These are phyloP conservation scores for Aspergillus sp. DNA, from an alignment of 2,329 filamentous ascomycete species.

Conservation along the genomic window DNA sequence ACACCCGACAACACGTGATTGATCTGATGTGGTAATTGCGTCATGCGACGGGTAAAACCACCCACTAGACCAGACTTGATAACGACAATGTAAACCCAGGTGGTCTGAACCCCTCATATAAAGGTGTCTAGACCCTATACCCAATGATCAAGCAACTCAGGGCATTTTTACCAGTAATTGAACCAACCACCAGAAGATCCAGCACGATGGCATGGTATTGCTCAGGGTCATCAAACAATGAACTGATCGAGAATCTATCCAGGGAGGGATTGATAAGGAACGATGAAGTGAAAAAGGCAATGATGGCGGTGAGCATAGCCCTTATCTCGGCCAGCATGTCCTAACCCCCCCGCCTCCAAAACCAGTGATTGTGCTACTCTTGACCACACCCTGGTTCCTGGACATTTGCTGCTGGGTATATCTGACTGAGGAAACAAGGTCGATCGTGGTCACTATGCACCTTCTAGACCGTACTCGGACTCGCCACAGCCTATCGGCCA, in stretches of 20 bases:
- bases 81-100: background rate
- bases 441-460: constrained; percentile 83
- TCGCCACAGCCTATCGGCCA: constrained; percentile 68
- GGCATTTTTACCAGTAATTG: background rate
- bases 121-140: background rate
- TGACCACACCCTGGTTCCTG: background rate
- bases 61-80: background rate
- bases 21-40: background rate
- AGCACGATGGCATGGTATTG: constrained; percentile 83
- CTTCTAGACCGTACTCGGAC: constrained; percentile 69
- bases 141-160: background rate
- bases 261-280: constrained; percentile 71
- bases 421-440: constrained; percentile 55
- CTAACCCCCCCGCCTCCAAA: too few relatives aligned
- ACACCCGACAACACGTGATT: background rate
- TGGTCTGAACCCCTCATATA: background rate
- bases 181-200: constrained; percentile 11
- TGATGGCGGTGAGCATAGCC: constrained; percentile 61
- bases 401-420: background rate
- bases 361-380: background rate
- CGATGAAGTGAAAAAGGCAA: constrained; percentile 72
- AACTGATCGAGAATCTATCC: constrained; percentile 76
- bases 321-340: background rate
- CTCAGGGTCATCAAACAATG: constrained; percentile 70
- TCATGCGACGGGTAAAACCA: background rate